These are phyloP conservation scores for Cercospora canescens DNA, from an alignment of 2,329 filamentous ascomycete species.

Conservation along the genomic window DNA sequence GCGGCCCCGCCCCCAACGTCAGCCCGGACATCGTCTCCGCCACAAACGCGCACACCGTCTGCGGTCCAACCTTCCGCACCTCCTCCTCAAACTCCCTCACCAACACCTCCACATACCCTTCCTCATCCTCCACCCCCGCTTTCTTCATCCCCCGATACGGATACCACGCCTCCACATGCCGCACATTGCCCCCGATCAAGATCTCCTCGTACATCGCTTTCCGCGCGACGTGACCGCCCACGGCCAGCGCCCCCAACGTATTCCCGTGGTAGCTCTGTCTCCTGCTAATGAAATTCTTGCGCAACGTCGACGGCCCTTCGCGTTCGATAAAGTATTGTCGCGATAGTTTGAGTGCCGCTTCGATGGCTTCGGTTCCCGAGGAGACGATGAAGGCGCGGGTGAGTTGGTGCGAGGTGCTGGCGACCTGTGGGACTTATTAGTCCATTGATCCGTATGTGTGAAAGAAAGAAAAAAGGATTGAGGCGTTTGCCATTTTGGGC, in stretches of 20 bases:
- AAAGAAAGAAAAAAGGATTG: too few relatives aligned
- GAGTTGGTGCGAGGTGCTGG: constrained; percentile 52
- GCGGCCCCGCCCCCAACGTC: constrained; percentile 49
- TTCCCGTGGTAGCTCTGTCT: constrained; percentile 54
- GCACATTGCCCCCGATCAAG: constrained; percentile 32
- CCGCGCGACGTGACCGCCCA: constrained; percentile 40
- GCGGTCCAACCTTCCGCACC: constrained; percentile 47
- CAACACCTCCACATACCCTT: constrained; percentile 44
- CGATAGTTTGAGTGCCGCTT: constrained; percentile 52
- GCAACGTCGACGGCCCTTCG: constrained; percentile 43
- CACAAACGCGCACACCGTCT: constrained; percentile 52
- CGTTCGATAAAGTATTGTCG: constrained; percentile 51
- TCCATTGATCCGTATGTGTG: too few relatives aligned
- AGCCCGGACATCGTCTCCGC: constrained; percentile 54
- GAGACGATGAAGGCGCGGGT: constrained; percentile 55
- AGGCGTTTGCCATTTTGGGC: too few relatives aligned
- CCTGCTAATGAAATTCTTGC: constrained; percentile 47
- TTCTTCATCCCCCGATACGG: constrained; percentile 39
- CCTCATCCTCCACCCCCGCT: constrained; percentile 38
- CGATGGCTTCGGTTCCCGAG: constrained; percentile 49
- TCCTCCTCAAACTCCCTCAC: constrained; percentile 51
- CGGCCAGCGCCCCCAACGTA: constrained; percentile 49
- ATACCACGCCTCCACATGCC: constrained; percentile 34
- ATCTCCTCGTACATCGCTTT: constrained; percentile 38
- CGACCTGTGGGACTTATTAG: constrained; percentile 26